phyloP scores from a whole-genome alignment of 2,329 filamentous ascomycete species.

The Pyricularia sp. region DNA sequence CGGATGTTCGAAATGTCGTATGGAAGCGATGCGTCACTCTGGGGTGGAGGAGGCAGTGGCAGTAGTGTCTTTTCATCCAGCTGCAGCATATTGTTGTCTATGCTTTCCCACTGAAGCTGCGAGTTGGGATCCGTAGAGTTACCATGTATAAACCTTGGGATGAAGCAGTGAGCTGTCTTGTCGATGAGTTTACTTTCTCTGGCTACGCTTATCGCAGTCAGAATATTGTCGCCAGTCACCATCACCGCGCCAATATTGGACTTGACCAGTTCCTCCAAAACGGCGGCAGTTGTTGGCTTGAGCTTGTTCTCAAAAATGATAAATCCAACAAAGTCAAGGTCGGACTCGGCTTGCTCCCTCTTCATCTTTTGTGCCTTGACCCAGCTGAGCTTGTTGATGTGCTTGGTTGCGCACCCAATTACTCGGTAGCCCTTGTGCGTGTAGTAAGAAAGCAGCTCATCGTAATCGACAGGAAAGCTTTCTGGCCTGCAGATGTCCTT shows the following conservation, averaged over 20 bases:
- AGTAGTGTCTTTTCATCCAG: slow-evolving; percentile 72
- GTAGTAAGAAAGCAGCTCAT: slow-evolving; percentile 80
- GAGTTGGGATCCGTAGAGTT: slow-evolving; percentile 64
- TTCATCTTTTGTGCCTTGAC: slow-evolving; percentile 92
- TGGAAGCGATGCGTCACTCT: slow-evolving; percentile 73
- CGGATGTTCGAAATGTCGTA: slow-evolving; percentile 73
- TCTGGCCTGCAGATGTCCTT: slow-evolving; percentile 80
- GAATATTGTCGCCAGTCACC: slow-evolving; percentile 96
- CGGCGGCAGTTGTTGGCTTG: slow-evolving; percentile 73
- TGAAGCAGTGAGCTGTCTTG: slow-evolving; percentile 77
- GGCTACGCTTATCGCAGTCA: slow-evolving; percentile 93
- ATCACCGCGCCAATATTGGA: slow-evolving; percentile 87
- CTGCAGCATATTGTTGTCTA: slow-evolving; percentile 73
- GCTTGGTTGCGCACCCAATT: slow-evolving; percentile 87
- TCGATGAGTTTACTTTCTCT: slow-evolving; percentile 81
- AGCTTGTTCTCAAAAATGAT: slow-evolving; percentile 99
- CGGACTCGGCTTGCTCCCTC: slow-evolving; percentile 72
- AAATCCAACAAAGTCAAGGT: slow-evolving; percentile 84
- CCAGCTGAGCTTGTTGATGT: slow-evolving; percentile 82
- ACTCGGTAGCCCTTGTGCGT: slow-evolving; percentile 95
- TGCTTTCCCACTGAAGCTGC: slow-evolving; percentile 80
- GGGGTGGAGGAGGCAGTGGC: slow-evolving; percentile 42
- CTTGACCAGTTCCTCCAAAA: slow-evolving; percentile 71
- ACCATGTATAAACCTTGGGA: slow-evolving; percentile 80
- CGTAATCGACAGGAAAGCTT: slow-evolving; percentile 80